Percentiles rank a stretch among this genome's conserved stretches.
phyloP scores from a whole-genome alignment of 768 basidiomycete species.

The Mycena polygramma region DNA sequence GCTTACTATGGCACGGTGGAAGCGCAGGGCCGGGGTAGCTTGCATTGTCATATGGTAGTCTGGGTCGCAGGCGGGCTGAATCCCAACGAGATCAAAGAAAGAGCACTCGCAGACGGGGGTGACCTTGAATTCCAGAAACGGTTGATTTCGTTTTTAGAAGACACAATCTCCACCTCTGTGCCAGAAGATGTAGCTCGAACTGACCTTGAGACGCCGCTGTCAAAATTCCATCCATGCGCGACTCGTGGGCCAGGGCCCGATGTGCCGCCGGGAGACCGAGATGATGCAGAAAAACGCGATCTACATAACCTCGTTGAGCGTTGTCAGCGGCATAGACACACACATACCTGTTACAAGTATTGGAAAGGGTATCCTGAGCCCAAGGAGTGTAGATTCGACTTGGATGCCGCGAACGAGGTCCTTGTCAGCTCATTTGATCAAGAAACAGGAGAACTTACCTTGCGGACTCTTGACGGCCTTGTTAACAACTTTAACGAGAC shows the following conservation, averaged over 20 bases:
- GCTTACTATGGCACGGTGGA: too few species aligned
- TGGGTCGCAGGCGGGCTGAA: not conserved
- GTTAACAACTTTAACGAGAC: not conserved
- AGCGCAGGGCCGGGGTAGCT: not conserved
- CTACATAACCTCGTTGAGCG: not conserved
- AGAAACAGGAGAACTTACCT: not conserved
- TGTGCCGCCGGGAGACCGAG: too few species aligned
- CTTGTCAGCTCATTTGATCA: constrained; percentile 34
- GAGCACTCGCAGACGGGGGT: not conserved
- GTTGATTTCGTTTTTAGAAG: too few species aligned
- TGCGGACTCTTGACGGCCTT: not conserved
- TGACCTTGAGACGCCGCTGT: too few species aligned
- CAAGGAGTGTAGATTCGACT: constrained; percentile 8
- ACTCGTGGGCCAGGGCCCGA: too few species aligned
- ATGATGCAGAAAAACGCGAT: not conserved
- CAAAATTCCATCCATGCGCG: too few species aligned
- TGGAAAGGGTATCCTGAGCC: not conserved
- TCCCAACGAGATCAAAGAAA: constrained; percentile 4
- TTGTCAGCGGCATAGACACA: not conserved
- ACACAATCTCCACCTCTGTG: too few species aligned
- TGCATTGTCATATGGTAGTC: not conserved
- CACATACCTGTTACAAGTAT: not conserved
- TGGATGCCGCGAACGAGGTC: not conserved
- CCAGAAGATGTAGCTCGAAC: too few species aligned
- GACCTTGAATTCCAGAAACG: not conserved